Conservation (phyloP, 305 asterid species). For the Ajuga reptans region DNA sequence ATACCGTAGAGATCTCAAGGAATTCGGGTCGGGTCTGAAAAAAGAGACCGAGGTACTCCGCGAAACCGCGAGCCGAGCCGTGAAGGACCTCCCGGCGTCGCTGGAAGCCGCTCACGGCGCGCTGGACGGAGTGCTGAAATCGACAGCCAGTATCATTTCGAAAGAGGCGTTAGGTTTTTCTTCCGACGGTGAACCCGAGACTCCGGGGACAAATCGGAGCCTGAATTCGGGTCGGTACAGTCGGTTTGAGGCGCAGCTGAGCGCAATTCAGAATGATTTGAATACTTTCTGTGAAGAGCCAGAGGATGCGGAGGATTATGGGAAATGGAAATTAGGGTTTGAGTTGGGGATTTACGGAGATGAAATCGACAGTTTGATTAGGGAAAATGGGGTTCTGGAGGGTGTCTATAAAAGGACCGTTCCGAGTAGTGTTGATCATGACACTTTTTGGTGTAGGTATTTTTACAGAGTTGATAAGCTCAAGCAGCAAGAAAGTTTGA, state of each 20-base stretch:
- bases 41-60: conserved; percentile 67
- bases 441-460: conserved; percentile 70
- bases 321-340: conserved; percentile 63
- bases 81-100: conserved; percentile 74
- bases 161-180: conserved; percentile 34
- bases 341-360: conserved; percentile 38
- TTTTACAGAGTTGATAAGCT: conserved; percentile 67
- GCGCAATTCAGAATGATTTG: conserved; percentile 46
- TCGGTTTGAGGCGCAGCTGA: conserved; percentile 62
- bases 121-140: conserved; percentile 56
- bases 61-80: conserved; percentile 72
- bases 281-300: conserved; percentile 51
- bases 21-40: conserved; percentile 65
- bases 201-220: conserved; percentile 42
- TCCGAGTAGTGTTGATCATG: conserved; percentile 45
- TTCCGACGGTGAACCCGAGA: conserved; percentile 48
- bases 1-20: conserved; percentile 64
- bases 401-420: conserved; percentile 40
- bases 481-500: conserved; percentile 60
- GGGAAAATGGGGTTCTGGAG: conserved; percentile 47
- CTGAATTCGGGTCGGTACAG: conserved; percentile 44
- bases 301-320: conserved; percentile 57
- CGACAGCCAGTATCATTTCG: conserved; percentile 57
- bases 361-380: conserved; percentile 48
- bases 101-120: conserved; percentile 73